Evolutionary conservation across 345 rosid species (phyloP).

Genomic region (Heritiera littoralis): DNA sequence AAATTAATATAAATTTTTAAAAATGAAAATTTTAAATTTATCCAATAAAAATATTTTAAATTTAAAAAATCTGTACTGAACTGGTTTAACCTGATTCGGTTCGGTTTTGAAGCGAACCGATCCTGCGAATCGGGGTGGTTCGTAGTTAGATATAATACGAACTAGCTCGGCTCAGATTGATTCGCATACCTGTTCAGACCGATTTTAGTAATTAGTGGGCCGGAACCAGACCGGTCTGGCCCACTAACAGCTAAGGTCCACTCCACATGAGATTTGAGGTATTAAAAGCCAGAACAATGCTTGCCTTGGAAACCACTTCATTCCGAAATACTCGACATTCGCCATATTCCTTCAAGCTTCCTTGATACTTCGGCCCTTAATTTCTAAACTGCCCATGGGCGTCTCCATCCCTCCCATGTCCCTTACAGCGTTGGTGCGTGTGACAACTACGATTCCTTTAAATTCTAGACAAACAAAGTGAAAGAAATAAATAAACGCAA

Average conservation of each 20-base stretch:
- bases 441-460: not conserved
- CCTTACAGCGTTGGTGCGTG: not conserved
- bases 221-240: too few relatives aligned
- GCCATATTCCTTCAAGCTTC: slow-evolving; percentile 9
- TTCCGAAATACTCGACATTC: slow-evolving; percentile 28
- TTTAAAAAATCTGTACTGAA: too few relatives aligned
- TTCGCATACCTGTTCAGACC: too few relatives aligned
- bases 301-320: slow-evolving; percentile 29
- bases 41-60: too few relatives aligned
- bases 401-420: not conserved
- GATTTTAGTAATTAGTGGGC: too few relatives aligned
- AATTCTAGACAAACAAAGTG: slow-evolving; percentile 4
- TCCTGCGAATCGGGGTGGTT: too few relatives aligned
- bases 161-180: fast-evolving
- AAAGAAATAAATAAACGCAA: slow-evolving; percentile 20
- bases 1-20: too few relatives aligned
- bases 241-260: not conserved
- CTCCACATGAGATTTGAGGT: not conserved
- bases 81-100: too few relatives aligned
- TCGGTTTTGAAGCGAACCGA: too few relatives aligned
- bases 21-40: too few relatives aligned
- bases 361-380: not conserved
- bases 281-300: slow-evolving; percentile 26
- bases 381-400: not conserved
- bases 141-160: too few relatives aligned